Base-by-base conservation (phyloP, 306 rosid genomes). In the Prunus salicina region DNA sequence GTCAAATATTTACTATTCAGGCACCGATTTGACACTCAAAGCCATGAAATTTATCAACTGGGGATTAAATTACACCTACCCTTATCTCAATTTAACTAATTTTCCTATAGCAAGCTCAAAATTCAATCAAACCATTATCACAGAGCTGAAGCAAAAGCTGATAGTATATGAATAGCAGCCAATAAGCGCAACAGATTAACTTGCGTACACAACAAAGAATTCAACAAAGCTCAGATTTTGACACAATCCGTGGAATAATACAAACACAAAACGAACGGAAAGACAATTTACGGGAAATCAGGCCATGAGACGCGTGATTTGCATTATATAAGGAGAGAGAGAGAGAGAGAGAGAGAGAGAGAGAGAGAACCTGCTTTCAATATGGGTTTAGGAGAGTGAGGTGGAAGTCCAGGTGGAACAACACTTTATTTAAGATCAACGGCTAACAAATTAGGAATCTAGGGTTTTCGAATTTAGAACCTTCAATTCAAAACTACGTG, bases 321-420 rank as follows among this genome's bases (percentile, higher is more conserved):
- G 46, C 52, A 20, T 58, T 38, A 9, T 41, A 32, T 8, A 67
- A 38, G 74, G 55, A 71, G n/a, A 49, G 60, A 72, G 79, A 61
- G 3, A 15, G 67, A 81, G 72, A 76, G 76, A 81, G 76, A 79
- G n/a, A n/a, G n/a, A n/a, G n/a, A n/a, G n/a, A n/a, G n/a, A n/a
- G n/a, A n/a, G n/a, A n/a, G n/a, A n/a, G 76, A 79, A 92, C 97
- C 93, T 87, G 89, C 55, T 83, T 75, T 80, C 79, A n/a, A n/a
- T n/a, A 82, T 82, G 89, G 88, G 88, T 64, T 34, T 63, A 64
- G 86, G 66, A 73, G 73, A 80, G 81, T 87, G 93, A 89, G 89
- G 89, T 88, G 91, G 87, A 90, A 85, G 87, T 88, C 96, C 96
- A 92, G 89, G 75, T 83, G 86, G 95, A 85, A 84, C 80, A 64